Evolutionary conservation across 1,284 basidiomycete genomes (phyloP), one percentile per base, ranked within the genome.

Genomic region (Papiliotrema fonsecae): DNA sequence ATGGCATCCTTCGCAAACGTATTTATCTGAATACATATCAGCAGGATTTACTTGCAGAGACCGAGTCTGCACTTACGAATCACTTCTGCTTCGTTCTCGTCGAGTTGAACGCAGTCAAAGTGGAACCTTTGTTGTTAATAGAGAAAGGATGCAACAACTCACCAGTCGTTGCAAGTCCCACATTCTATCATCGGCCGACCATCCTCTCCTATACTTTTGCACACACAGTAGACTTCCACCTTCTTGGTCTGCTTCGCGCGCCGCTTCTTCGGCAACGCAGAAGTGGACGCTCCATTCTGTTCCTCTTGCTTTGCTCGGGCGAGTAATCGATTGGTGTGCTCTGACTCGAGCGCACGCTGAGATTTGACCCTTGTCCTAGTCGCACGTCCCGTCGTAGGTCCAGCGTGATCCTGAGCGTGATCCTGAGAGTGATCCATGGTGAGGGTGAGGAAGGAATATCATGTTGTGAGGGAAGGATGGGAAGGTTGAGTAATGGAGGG

Each of bases 171-270:
- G 48, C 70, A 72, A 30, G 58, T 53, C 14, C 53, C 65, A 49
- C 69, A 72, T 55, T 72, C 61, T n/a, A 72, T 70, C 69, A 72
- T 72, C 2, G 64, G 56, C n/a, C 63, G 62, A 2, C 53, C 50
- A 7, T 52, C 52, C 4, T 57, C 50, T 13, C 46, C 49, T 19
- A 30, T 26, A 10, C 40, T 55, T 44, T 63, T 60, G 45, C 70
- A 70, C 2, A 65, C 14, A 47, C 67, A 69, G 41, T 64, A 69
- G 25, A 58, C 56, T 31, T 55, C 57, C 31, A 54, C 51, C 45
- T 48, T 49, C 47, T 56, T 58, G 54, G 58, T 65, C 30, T 25
- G 16, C 38, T 41, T 36, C 11, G 19, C 21, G 25, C 28, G 37
- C 6, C 21, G n/a, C n/a, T 25, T 37, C 19, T 39, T 49, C 16